Conservation (phyloP, 441 rosid species). For the Croton laevigatus region DNA sequence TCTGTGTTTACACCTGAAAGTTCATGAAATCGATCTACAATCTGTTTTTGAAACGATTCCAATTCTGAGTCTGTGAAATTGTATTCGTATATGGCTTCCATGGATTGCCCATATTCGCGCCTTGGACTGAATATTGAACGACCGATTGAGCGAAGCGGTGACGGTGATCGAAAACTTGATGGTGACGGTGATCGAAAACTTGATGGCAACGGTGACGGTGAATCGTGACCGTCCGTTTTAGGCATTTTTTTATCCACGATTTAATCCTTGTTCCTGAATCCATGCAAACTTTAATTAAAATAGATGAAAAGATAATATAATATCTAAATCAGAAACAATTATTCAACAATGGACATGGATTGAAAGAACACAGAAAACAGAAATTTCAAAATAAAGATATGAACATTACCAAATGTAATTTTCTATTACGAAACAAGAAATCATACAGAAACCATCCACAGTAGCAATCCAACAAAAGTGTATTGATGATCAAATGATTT, state of each 20-base stretch:
- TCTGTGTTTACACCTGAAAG: conserved; percentile 22
- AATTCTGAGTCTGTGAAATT: conserved; percentile 23
- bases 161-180: conserved; percentile 5
- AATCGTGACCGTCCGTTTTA: conserved; percentile 19
- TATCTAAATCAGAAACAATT: no score
- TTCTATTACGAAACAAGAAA: no score
- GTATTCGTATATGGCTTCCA: conserved; percentile 21
- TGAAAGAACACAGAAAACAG: no score
- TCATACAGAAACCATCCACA: no score
- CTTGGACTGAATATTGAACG: conserved; percentile 31
- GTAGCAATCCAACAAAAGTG: no score
- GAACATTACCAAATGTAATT: no score
- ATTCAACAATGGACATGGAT: no score
- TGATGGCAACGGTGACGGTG: background rate
- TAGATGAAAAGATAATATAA: no score
- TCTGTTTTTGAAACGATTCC: conserved; percentile 36
- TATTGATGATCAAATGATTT: no score
- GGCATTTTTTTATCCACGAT: conserved; percentile 20
- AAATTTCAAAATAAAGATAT: no score
- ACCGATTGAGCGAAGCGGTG: conserved; percentile 23
- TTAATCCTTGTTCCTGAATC: no score
- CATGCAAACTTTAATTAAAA: no score
- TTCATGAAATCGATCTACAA: conserved; percentile 28
- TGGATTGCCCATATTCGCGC: conserved; percentile 33
- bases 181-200: background rate